Percentiles rank a stretch among this genome's conserved stretches.
These are phyloP conservation scores for Cylindrotheca closterium DNA, from an alignment of 108 stramenopile species.

Conservation along the genomic window DNA sequence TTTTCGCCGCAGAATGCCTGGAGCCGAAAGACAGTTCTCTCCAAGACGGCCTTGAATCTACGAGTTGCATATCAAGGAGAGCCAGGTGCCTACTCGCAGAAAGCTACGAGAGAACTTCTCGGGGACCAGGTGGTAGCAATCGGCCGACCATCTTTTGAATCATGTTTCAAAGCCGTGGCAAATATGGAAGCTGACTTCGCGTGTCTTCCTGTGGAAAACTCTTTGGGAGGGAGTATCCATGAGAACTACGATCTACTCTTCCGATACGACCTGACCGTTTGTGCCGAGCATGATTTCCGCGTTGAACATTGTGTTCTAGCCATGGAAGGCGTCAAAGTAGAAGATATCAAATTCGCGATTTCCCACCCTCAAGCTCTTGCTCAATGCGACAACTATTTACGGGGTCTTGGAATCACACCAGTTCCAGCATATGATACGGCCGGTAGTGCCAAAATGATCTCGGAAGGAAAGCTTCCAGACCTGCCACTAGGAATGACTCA, in stretches of 20 bases:
- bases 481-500: slow-evolving; percentile 65
- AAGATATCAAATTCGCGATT: slow-evolving; percentile 88
- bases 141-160: slow-evolving; percentile 90
- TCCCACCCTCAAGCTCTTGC: slow-evolving; percentile 97
- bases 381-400: slow-evolving; percentile 96
- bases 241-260: slow-evolving; percentile 98
- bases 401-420: slow-evolving; percentile 72
- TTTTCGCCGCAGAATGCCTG: neutral
- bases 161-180: slow-evolving; percentile 95
- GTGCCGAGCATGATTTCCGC: slow-evolving; percentile 93
- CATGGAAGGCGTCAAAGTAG: slow-evolving; percentile 62
- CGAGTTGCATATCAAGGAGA: slow-evolving; percentile 97
- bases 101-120: slow-evolving; percentile 88
- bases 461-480: slow-evolving; percentile 62
- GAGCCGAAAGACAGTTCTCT: neutral
- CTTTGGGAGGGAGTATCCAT: slow-evolving; percentile 96
- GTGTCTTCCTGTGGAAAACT: slow-evolving; percentile 95
- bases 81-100: slow-evolving; percentile 97
- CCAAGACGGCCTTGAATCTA: slow-evolving; percentile 25
- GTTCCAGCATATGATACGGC: slow-evolving; percentile 96
- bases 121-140: slow-evolving; percentile 86
- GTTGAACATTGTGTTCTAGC: slow-evolving; percentile 93
- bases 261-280: slow-evolving; percentile 85
- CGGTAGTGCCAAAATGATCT: slow-evolving; percentile 95
- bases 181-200: slow-evolving; percentile 93